phyloP scores from a whole-genome alignment of 768 basidiomycete genomes.

The Pholiota conissans region DNA sequence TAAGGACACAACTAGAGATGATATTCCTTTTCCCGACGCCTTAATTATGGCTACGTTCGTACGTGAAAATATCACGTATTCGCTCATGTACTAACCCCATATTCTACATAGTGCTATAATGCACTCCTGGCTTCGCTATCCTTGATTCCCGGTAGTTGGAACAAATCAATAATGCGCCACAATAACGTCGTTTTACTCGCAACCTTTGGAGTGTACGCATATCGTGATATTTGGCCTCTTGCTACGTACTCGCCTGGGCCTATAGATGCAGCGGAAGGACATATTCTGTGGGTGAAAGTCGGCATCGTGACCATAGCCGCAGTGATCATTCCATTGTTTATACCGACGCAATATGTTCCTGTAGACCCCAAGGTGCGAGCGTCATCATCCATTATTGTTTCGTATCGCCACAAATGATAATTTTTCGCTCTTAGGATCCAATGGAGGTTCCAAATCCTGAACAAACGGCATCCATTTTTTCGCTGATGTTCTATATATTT shows the following conservation, averaged over 20 bases:
- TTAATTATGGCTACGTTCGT: slow-evolving; percentile 15
- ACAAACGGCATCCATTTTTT: slow-evolving; percentile 51
- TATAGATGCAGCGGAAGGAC: slow-evolving; percentile 42
- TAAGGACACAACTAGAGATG: neutral
- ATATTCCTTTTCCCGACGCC: slow-evolving; percentile 1
- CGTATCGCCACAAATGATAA: neutral
- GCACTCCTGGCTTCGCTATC: slow-evolving; percentile 11
- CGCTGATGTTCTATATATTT: slow-evolving; percentile 47
- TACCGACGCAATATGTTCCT: slow-evolving; percentile 53
- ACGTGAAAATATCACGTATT: slow-evolving; percentile 1
- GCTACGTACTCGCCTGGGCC: slow-evolving; percentile 45
- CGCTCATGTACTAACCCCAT: neutral
- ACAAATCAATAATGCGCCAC: slow-evolving; percentile 57
- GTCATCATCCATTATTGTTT: neutral
- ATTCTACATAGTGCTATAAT: slow-evolving; percentile 5
- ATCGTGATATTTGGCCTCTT: slow-evolving; percentile 58
- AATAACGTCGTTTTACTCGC: slow-evolving; percentile 18
- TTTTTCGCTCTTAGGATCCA: slow-evolving; percentile 26
- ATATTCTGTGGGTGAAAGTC: slow-evolving; percentile 49
- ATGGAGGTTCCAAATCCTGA: slow-evolving; percentile 40
- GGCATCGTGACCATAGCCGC: slow-evolving; percentile 41
- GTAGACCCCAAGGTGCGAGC: slow-evolving; percentile 40
- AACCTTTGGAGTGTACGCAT: slow-evolving; percentile 42
- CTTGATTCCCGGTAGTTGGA: slow-evolving; percentile 5
- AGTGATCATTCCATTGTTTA: slow-evolving; percentile 48